A percentile compares a stretch with the other conserved stretches of the same genome.
Conservation (phyloP, 148 eudicot species). For the Chenopodium formosanum region DNA sequence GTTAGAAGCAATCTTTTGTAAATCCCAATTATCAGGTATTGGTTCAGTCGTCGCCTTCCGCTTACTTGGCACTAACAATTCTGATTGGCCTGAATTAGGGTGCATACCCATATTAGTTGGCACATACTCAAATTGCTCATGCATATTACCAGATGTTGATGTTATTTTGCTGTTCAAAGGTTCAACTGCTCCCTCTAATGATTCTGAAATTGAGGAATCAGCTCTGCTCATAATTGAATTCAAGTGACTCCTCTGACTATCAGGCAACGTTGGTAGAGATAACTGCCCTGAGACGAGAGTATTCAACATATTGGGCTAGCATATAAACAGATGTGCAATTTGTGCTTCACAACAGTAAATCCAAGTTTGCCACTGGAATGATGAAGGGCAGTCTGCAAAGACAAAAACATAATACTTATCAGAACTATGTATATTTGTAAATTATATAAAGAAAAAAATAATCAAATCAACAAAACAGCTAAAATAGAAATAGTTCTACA, state of each 20-base stretch:
- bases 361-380: not conserved
- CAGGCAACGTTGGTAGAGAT: slow-evolving; percentile 29
- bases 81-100: slow-evolving; percentile 31
- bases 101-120: slow-evolving; percentile 27
- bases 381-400: not conserved
- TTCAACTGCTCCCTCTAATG: slow-evolving; percentile 37
- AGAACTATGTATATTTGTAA: not conserved
- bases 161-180: slow-evolving; percentile 33
- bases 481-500: not conserved
- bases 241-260: slow-evolving; percentile 41
- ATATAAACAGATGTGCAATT: slow-evolving; percentile 13
- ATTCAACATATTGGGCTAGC: slow-evolving; percentile 41
- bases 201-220: slow-evolving; percentile 39
- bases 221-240: slow-evolving; percentile 37
- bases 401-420: slow-evolving; percentile 5
- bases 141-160: slow-evolving; percentile 21
- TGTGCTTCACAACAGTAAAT: slow-evolving; percentile 1
- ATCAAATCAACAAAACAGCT: not conserved
- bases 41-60: slow-evolving; percentile 55
- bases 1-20: slow-evolving; percentile 34
- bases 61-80: slow-evolving; percentile 41
- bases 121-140: slow-evolving; percentile 27
- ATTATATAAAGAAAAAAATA: not conserved
- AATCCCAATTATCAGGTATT: slow-evolving; percentile 21
- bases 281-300: slow-evolving; percentile 48